These are phyloP conservation scores for Aureobasidium sp. DNA, from an alignment of 2,329 filamentous ascomycete species.

Conservation along the genomic window DNA sequence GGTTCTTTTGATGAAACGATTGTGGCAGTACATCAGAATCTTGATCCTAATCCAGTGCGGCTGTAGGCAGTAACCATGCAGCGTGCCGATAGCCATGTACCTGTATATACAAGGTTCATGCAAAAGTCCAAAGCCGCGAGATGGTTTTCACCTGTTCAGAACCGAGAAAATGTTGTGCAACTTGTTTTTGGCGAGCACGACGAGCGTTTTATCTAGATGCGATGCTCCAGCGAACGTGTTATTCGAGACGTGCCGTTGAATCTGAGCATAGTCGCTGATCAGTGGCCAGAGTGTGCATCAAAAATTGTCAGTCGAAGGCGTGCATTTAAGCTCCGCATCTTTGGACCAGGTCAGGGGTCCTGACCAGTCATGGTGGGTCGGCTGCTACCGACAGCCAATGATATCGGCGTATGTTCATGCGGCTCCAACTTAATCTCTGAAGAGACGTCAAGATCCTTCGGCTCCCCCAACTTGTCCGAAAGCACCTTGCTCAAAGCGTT, in stretches of 20 bases:
- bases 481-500: background rate
- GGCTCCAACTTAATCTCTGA: background rate
- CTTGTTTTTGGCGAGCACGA: background rate
- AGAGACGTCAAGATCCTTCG: background rate
- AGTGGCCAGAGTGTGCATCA: too few species aligned
- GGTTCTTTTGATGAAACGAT: background rate
- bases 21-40: background rate
- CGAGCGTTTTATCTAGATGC: background rate
- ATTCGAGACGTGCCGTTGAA: background rate
- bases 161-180: background rate
- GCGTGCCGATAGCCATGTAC: background rate
- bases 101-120: background rate
- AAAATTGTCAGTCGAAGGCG: too few species aligned
- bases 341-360: too few species aligned
- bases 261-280: background rate
- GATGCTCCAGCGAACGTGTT: background rate
- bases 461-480: background rate
- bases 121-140: background rate
- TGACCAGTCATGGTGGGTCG: too few species aligned
- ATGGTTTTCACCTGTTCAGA: background rate
- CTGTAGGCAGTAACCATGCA: background rate
- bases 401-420: too few species aligned
- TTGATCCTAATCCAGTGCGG: background rate
- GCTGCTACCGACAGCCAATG: too few species aligned
- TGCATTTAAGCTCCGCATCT: too few species aligned